A percentile compares a stretch with the other conserved stretches of the same genome.
Evolutionary conservation across 345 rosid genomes (phyloP).

Genomic region (Acer yangbiense): DNA sequence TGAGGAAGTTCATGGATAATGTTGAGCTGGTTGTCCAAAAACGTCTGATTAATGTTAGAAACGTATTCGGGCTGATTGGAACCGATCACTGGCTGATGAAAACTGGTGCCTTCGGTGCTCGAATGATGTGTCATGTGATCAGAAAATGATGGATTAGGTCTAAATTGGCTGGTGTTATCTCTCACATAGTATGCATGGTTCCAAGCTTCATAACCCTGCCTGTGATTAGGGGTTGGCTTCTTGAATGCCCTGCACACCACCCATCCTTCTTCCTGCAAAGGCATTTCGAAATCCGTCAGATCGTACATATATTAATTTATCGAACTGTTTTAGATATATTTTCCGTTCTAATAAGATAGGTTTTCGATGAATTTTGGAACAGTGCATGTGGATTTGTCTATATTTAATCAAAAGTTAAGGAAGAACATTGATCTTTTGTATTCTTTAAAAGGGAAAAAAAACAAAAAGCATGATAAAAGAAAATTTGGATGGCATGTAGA

Average conservation of each 20-base stretch:
- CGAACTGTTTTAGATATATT: too few relatives aligned
- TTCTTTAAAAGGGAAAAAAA: neutral
- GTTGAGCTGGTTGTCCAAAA: slow-evolving; percentile 45
- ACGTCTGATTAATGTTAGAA: slow-evolving; percentile 12
- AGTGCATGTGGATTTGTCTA: too few relatives aligned
- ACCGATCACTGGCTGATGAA: slow-evolving; percentile 25
- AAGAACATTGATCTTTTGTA: too few relatives aligned
- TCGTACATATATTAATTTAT: too few relatives aligned
- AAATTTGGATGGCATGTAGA: neutral
- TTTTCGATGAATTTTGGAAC: neutral
- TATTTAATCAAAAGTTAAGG: neutral
- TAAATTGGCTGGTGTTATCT: slow-evolving; percentile 19
- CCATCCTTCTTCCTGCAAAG: slow-evolving; percentile 94
- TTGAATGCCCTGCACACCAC: slow-evolving; percentile 92
- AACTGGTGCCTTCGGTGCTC: slow-evolving; percentile 18
- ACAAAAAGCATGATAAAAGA: neutral
- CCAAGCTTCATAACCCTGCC: slow-evolving; percentile 75
- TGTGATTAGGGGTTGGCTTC: slow-evolving; percentile 81
- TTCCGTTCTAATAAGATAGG: too few relatives aligned
- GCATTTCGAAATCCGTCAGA: neutral
- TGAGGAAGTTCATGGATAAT: slow-evolving; percentile 52
- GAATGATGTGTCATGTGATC: slow-evolving; percentile 9
- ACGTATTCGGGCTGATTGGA: slow-evolving; percentile 24
- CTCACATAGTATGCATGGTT: slow-evolving; percentile 48
- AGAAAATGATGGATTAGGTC: slow-evolving; percentile 25